phyloP scores from a whole-genome alignment of 1,284 basidiomycete genomes.

The Schizophyllum amplum region DNA sequence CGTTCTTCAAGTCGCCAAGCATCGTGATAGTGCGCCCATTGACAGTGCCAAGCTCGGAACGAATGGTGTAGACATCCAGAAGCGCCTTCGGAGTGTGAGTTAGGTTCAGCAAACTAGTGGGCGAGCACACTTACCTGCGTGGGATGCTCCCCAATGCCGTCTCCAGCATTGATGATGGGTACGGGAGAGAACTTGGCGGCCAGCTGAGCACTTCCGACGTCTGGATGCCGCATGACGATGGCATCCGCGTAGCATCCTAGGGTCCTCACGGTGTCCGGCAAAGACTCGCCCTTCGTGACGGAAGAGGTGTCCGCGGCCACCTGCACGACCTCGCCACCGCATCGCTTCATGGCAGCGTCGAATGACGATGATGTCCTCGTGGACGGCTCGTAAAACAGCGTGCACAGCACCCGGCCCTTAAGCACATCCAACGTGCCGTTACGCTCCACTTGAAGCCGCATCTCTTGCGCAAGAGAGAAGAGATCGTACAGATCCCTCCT shows the following conservation, averaged over 20 bases:
- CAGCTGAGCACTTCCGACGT: slow-evolving; percentile 83
- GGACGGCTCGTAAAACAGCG: slow-evolving; percentile 97
- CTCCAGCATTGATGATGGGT: slow-evolving; percentile 94
- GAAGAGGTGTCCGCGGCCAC: slow-evolving; percentile 81
- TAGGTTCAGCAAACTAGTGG: neutral
- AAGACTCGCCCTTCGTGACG: slow-evolving; percentile 89
- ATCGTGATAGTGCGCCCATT: slow-evolving; percentile 94
- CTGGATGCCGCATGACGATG: slow-evolving; percentile 91
- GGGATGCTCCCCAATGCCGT: slow-evolving; percentile 96
- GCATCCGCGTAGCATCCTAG: slow-evolving; percentile 96
- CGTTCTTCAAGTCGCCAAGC: slow-evolving; percentile 97
- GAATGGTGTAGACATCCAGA: slow-evolving; percentile 95
- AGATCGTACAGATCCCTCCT: slow-evolving; percentile 90
- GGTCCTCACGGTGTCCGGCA: slow-evolving; percentile 92
- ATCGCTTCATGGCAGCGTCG: slow-evolving; percentile 97
- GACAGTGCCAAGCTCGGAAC: slow-evolving; percentile 95
- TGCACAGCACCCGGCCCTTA: slow-evolving; percentile 87
- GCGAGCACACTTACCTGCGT: slow-evolving; percentile 60
- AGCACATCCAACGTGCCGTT: slow-evolving; percentile 87
- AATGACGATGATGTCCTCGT: slow-evolving; percentile 97
- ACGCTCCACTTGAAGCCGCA: slow-evolving; percentile 93
- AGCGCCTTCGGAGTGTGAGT: slow-evolving; percentile 49
- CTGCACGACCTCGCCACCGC: slow-evolving; percentile 91
- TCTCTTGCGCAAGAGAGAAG: slow-evolving; percentile 93
- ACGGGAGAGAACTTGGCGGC: slow-evolving; percentile 95